Conservation (phyloP, 1,139 yeast genomes). For the Debaryomycetaceae sp. region DNA sequence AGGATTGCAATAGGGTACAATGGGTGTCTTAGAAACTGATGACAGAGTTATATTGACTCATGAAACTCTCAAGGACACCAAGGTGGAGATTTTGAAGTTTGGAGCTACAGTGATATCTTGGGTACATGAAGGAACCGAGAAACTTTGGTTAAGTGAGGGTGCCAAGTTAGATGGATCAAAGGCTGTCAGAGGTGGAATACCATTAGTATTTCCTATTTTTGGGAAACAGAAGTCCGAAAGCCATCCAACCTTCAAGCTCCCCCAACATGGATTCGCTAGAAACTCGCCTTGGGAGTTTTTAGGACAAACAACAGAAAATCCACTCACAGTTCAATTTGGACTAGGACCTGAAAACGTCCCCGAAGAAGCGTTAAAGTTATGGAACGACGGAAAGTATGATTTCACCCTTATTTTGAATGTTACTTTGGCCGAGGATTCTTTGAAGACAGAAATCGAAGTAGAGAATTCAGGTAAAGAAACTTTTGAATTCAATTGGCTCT, state of each 20-base stretch:
- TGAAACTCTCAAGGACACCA: conserved; percentile 50
- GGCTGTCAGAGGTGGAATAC: conserved; percentile 97
- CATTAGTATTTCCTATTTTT: conserved; percentile 91
- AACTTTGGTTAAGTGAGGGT: conserved; percentile 58
- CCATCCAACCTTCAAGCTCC: conserved; percentile 50
- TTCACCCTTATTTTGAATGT: conserved; percentile 77
- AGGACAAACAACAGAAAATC: conserved; percentile 63
- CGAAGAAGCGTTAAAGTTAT: conserved; percentile 54
- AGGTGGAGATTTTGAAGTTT: conserved; percentile 66
- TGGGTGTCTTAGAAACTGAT: conserved; percentile 65
- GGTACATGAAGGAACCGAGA: conserved; percentile 66
- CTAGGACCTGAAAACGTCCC: conserved; percentile 80
- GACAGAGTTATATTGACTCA: conserved; percentile 60
- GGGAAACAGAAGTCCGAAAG: conserved; percentile 56
- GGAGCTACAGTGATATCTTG: conserved; percentile 92
- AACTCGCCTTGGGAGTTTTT: conserved; percentile 87
- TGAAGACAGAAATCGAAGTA: conserved; percentile 71
- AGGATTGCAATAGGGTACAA: conserved; percentile 14
- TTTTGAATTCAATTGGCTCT: conserved; percentile 89
- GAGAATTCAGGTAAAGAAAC: conserved; percentile 60
- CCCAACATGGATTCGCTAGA: conserved; percentile 97
- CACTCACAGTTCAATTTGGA: conserved; percentile 81
- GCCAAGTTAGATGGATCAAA: conserved; percentile 87
- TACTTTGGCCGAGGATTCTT: conserved; percentile 47
- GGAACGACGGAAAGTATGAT: conserved; percentile 53